Percentiles rank a stretch among this genome's conserved stretches.
Evolutionary conservation across 805 yeast species (phyloP).

Genomic region (Candida jianshihensis): DNA sequence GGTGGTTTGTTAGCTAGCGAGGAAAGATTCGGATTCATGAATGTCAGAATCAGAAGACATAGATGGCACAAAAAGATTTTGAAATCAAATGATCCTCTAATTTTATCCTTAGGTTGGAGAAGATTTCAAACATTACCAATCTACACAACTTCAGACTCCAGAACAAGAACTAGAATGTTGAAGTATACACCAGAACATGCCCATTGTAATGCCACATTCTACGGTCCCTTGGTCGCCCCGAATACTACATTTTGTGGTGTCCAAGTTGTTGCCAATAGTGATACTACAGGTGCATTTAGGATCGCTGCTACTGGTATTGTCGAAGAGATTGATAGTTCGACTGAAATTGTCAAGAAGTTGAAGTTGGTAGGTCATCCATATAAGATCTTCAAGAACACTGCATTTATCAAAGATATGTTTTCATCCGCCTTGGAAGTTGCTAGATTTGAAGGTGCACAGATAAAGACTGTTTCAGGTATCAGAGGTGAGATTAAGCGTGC

Average conservation of each 20-base stretch:
- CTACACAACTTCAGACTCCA: conserved; percentile 92
- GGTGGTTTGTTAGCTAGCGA: conserved; percentile 92
- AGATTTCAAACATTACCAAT: conserved; percentile 95
- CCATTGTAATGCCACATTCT: conserved; percentile 90
- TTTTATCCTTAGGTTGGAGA: conserved; percentile 95
- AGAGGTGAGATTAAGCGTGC: conserved; percentile 98
- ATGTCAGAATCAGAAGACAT: conserved; percentile 92
- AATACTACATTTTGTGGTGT: conserved; percentile 97
- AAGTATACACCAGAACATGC: conserved; percentile 98
- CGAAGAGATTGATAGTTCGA: conserved; percentile 81
- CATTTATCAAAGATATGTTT: conserved; percentile 96
- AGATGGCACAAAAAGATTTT: conserved; percentile 97
- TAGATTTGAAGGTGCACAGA: conserved; percentile 95
- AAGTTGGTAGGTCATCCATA: conserved; percentile 93
- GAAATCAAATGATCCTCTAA: conserved; percentile 92
- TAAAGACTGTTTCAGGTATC: conserved; percentile 94
- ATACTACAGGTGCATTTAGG: conserved; percentile 85
- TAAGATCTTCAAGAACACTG: conserved; percentile 91
- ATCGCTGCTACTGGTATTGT: conserved; percentile 96
- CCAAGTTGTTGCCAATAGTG: conserved; percentile 75
- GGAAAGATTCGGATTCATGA: conserved; percentile 85
- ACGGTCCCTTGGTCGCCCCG: conserved; percentile 96
- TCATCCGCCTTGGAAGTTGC: conserved; percentile 90
- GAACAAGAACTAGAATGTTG: conserved; percentile 96
- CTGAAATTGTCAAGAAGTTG: conserved; percentile 91